Evolutionary conservation across 371 early-diverging fungal genomes (phyloP).

Genomic region (Saksenaea vasiformis): DNA sequence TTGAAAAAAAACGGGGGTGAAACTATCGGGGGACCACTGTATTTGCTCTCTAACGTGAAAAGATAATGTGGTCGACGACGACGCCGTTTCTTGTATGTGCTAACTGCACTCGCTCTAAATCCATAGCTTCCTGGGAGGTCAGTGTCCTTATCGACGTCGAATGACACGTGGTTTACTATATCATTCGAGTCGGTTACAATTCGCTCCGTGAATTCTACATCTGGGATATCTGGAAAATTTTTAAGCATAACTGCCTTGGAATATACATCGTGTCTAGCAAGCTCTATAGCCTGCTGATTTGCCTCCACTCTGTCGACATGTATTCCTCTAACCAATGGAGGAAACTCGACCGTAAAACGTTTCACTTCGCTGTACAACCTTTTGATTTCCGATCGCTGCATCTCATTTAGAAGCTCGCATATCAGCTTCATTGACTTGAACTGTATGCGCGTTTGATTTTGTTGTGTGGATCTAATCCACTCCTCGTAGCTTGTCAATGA

Average conservation of each 20-base stretch:
- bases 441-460: neutral
- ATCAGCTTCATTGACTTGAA: neutral
- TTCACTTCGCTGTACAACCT: neutral
- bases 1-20: too few species aligned
- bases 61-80: too few species aligned
- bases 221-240: neutral
- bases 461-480: neutral
- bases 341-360: neutral
- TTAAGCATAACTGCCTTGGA: neutral
- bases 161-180: neutral
- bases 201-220: neutral
- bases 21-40: too few species aligned
- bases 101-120: neutral
- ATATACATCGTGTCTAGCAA: neutral
- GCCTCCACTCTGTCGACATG: neutral
- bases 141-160: neutral
- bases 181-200: neutral
- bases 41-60: too few species aligned
- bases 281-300: neutral
- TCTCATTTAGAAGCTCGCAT: neutral
- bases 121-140: neutral
- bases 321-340: neutral
- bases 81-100: neutral
- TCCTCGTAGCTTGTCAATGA: neutral
- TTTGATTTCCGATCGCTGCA: neutral